phyloP scores from a whole-genome alignment of 495 filamentous ascomycete genomes.

The Neurospora sp. region DNA sequence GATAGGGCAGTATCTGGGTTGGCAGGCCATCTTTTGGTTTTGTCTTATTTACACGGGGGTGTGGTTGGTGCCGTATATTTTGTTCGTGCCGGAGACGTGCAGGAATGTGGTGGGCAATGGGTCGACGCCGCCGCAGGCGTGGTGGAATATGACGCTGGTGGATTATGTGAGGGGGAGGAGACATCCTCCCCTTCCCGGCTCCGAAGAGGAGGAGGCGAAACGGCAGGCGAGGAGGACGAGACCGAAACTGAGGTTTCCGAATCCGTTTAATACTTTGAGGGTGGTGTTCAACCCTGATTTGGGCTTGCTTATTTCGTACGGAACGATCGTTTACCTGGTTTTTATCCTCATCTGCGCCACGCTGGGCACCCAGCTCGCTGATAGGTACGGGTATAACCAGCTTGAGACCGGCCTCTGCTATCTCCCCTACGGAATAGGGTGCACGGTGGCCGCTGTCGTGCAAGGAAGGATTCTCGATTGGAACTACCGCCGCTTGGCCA shows the following conservation, averaged over 20 bases:
- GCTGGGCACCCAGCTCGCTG: slow-evolving; percentile 47
- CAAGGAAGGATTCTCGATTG: slow-evolving; percentile 50
- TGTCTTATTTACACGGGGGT: slow-evolving; percentile 47
- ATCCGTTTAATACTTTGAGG: slow-evolving; percentile 57
- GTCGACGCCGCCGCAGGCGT: slow-evolving; percentile 35
- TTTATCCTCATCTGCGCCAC: slow-evolving; percentile 40
- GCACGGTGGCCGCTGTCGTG: slow-evolving; percentile 54
- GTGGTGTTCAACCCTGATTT: slow-evolving; percentile 57
- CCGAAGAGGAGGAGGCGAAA: background rate
- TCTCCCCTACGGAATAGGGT: slow-evolving; percentile 54
- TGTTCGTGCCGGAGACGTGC: slow-evolving; percentile 57
- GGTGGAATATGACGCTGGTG: slow-evolving; percentile 43
- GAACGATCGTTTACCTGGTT: slow-evolving; percentile 42
- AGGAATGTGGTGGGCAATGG: slow-evolving; percentile 67
- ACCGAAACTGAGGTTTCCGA: slow-evolving; percentile 53
- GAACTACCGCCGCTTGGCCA: slow-evolving; percentile 46
- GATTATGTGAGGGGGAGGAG: slow-evolving; percentile 17
- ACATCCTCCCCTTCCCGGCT: background rate
- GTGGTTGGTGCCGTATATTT: slow-evolving; percentile 41
- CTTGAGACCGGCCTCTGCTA: slow-evolving; percentile 56
- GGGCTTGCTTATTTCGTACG: slow-evolving; percentile 29
- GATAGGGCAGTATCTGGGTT: slow-evolving; percentile 53
- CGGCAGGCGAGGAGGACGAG: slow-evolving; percentile 3
- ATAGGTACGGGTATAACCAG: slow-evolving; percentile 56
- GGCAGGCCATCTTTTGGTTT: slow-evolving; percentile 70